Evolutionary conservation across 1,139 yeast genomes (phyloP).

Genomic region (Diutina siamensis): DNA sequence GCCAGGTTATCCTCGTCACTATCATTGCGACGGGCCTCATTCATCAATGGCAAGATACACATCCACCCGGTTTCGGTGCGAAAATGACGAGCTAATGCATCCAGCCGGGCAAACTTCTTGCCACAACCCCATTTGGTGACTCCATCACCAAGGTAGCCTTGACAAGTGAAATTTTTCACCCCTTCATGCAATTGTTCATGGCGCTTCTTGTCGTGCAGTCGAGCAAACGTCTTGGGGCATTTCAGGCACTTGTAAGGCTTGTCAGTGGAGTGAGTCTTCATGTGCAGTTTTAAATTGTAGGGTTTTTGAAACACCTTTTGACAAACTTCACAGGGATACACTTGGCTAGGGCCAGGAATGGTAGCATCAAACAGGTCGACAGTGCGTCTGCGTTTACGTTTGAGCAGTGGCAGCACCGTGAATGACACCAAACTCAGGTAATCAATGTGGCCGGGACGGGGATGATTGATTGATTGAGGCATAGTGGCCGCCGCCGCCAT

Average conservation of each 20-base stretch:
- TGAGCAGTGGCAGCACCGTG: constrained; percentile 26
- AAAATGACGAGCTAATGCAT: constrained; percentile 47
- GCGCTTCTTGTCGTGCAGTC: constrained; percentile 45
- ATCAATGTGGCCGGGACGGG: constrained; percentile 15
- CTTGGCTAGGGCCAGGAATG: not conserved
- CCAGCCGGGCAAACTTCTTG: constrained; percentile 44
- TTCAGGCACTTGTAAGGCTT: constrained; percentile 39
- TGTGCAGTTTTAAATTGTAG: constrained; percentile 44
- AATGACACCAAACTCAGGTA: constrained; percentile 27
- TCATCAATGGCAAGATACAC: constrained; percentile 45
- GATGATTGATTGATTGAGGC: not conserved
- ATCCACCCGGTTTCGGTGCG: constrained; percentile 49
- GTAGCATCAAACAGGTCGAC: not conserved
- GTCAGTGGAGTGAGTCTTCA: constrained; percentile 45
- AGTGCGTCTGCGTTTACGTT: constrained; percentile 19
- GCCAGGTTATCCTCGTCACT: not conserved
- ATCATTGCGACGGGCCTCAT: constrained; percentile 24
- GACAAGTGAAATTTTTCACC: constrained; percentile 43
- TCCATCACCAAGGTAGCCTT: constrained; percentile 41
- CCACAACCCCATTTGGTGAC: constrained; percentile 49
- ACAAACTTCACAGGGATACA: constrained; percentile 32
- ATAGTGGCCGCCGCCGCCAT: not conserved
- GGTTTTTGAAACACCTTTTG: constrained; percentile 41
- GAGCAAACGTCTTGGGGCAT: constrained; percentile 41
- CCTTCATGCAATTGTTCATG: constrained; percentile 47